Percentiles rank a stretch among this genome's conserved stretches.
phyloP scores from a whole-genome alignment of 495 filamentous ascomycete genomes.

The Aspergillus egyptiacus region DNA sequence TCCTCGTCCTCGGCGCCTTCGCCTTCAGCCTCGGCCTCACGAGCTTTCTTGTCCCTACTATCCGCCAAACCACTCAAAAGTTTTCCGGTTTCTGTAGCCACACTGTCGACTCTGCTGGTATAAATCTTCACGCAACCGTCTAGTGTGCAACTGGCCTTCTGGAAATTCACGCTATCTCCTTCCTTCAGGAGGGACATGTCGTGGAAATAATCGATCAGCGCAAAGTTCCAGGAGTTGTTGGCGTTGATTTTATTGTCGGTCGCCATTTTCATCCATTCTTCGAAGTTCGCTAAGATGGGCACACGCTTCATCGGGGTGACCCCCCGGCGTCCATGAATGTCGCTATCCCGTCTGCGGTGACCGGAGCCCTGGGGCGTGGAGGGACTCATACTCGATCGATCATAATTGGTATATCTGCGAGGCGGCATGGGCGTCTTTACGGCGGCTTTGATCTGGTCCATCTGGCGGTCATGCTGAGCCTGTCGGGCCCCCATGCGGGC shows the following conservation, averaged over 20 bases:
- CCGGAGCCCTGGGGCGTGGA: slow-evolving; percentile 54
- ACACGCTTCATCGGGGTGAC: slow-evolving; percentile 96
- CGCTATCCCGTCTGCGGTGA: slow-evolving; percentile 49
- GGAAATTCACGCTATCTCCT: slow-evolving; percentile 96
- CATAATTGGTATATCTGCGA: slow-evolving; percentile 60
- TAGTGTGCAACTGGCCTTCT: slow-evolving; percentile 94
- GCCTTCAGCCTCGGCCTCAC: slow-evolving; percentile 56
- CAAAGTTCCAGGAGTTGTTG: slow-evolving; percentile 98
- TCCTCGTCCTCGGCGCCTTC: slow-evolving; percentile 64
- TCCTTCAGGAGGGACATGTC: slow-evolving; percentile 97
- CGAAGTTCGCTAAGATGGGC: slow-evolving; percentile 93
- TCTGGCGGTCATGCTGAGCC: slow-evolving; percentile 82
- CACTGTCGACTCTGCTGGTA: slow-evolving; percentile 95
- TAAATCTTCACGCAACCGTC: slow-evolving; percentile 99
- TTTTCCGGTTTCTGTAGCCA: slow-evolving; percentile 95
- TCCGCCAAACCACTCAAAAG: slow-evolving; percentile 92
- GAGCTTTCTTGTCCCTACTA: slow-evolving; percentile 72
- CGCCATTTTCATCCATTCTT: slow-evolving; percentile 99
- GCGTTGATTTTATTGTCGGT: slow-evolving; percentile 99
- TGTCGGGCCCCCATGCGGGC: slow-evolving; percentile 81
- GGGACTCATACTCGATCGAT: slow-evolving; percentile 62
- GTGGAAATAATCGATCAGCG: slow-evolving; percentile 98
- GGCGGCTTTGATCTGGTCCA: slow-evolving; percentile 85
- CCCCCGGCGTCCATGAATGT: slow-evolving; percentile 58
- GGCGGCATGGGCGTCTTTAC: slow-evolving; percentile 67